A percentile compares a stretch with the other conserved stretches of the same genome.
Conservation (phyloP, 1,284 basidiomycete genomes). For the Naganishia sp. region DNA sequence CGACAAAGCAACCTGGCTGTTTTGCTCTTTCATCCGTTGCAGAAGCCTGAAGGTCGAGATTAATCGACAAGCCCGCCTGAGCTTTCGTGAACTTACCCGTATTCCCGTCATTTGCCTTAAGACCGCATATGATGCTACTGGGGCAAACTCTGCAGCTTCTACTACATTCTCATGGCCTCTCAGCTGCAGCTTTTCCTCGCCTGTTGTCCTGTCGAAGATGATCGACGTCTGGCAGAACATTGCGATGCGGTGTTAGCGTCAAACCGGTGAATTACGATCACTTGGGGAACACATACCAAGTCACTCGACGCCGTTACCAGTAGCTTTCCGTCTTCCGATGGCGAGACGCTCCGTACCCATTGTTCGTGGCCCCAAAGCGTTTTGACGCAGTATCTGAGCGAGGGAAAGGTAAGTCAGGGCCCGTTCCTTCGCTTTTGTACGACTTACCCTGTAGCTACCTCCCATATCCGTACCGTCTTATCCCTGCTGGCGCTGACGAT, state of each 20-base stretch:
- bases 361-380: slow-evolving; percentile 66
- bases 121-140: slow-evolving; percentile 68
- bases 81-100: slow-evolving; percentile 55
- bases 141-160: slow-evolving; percentile 80
- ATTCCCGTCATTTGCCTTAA: slow-evolving; percentile 76
- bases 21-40: slow-evolving; percentile 51
- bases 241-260: background rate
- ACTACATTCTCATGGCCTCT: slow-evolving; percentile 86
- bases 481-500: slow-evolving; percentile 85
- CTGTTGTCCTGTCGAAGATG: slow-evolving; percentile 74
- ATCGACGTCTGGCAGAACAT: slow-evolving; percentile 66
- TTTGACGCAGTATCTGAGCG: slow-evolving; percentile 61
- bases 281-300: slow-evolving; percentile 60
- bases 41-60: slow-evolving; percentile 2
- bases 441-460: slow-evolving; percentile 75
- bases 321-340: slow-evolving; percentile 73
- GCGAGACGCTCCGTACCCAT: slow-evolving; percentile 69
- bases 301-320: slow-evolving; percentile 81
- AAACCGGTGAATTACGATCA: background rate
- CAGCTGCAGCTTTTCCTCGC: slow-evolving; percentile 77
- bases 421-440: background rate
- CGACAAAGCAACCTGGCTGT: slow-evolving; percentile 63
- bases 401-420: background rate
- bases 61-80: background rate
- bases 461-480: slow-evolving; percentile 80